Base-by-base conservation (phyloP, 805 yeast genomes). In the Candida piceae region DNA sequence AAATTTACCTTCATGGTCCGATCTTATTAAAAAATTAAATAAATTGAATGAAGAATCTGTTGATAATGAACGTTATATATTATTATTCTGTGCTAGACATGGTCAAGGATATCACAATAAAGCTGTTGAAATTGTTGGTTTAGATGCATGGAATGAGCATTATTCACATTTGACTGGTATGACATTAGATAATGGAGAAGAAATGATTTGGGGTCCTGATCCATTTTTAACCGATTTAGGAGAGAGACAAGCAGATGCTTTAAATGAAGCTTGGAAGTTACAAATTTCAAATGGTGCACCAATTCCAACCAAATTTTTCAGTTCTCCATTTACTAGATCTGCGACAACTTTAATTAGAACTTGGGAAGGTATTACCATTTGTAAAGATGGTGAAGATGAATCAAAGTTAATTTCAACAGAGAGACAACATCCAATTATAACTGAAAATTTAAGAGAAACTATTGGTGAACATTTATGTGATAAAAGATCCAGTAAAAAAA, bases 71-170 rank as follows among this genome's bases (percentile, higher is more conserved):
- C 40, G 44, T 24, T 75, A 64, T 54, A 78, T 76, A 47, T 48
- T 78, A 32, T 40, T 78, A 4, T 68, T 74, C 32, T 63, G 74
- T 36, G 80, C 81, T 9, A 66, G 87, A 52, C 87, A 80, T 48
- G 87, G 86, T 5, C 84, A 80, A 54, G 87, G 86, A 0, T 72
- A 59, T 50, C 88, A 80, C 44, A 80, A 80, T 47, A 63, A 65
- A 31, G 70, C 74, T 3, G 74, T 78, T 12, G 60, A 58, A 16
- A 67, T 72, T 40, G 78, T 76, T 47, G 85, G 85, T 9, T 38
- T 64, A 15, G 66, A 67, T 2, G 72, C 58, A n/a, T 80, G 86
- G 88, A 58, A 74, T 46, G 47, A 51, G 0, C 67, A 77, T 40
- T 78, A 79, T 78, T 66, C 76, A 5, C 58, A 59, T 12, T 41